Percentiles rank a stretch among this genome's conserved stretches.
phyloP scores from a whole-genome alignment of 176 grass and related monocot genomes.

The Rhynchospora pubera region DNA sequence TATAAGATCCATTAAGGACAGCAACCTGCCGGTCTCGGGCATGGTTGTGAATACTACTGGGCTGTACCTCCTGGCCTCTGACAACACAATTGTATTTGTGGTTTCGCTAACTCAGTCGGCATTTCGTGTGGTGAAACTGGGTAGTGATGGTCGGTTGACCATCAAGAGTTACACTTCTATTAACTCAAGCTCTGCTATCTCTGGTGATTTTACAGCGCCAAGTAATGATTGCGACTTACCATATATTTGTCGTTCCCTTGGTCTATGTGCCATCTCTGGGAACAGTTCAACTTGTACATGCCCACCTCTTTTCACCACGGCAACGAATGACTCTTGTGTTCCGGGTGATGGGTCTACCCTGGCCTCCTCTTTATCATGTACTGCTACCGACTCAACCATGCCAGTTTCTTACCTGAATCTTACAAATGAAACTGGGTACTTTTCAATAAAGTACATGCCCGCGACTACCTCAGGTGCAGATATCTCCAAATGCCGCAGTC shows the following conservation, averaged over 20 bases:
- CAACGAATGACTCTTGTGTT: slow-evolving; percentile 23
- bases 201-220: slow-evolving; percentile 45
- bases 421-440: slow-evolving; percentile 34
- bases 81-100: slow-evolving; percentile 30
- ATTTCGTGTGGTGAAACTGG: slow-evolving; percentile 55
- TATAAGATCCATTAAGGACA: slow-evolving; percentile 37
- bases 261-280: slow-evolving; percentile 27
- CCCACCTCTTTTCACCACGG: slow-evolving; percentile 35
- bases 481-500: slow-evolving; percentile 32
- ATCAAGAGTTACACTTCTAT: slow-evolving; percentile 38
- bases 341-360: slow-evolving; percentile 58
- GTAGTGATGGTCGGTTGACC: slow-evolving; percentile 37
- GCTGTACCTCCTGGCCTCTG: slow-evolving; percentile 30
- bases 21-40: slow-evolving; percentile 26
- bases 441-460: slow-evolving; percentile 42
- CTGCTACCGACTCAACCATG: neutral
- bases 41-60: slow-evolving; percentile 61
- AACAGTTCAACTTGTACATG: slow-evolving; percentile 61
- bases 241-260: slow-evolving; percentile 36
- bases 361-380: slow-evolving; percentile 34
- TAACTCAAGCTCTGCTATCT: slow-evolving; percentile 44
- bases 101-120: slow-evolving; percentile 21
- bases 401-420: slow-evolving; percentile 40
- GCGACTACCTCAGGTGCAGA: slow-evolving; percentile 27
- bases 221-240: slow-evolving; percentile 54